These are phyloP conservation scores for Porphyrellus sp. DNA, from an alignment of 1,284 basidiomycete species.

Conservation along the genomic window DNA sequence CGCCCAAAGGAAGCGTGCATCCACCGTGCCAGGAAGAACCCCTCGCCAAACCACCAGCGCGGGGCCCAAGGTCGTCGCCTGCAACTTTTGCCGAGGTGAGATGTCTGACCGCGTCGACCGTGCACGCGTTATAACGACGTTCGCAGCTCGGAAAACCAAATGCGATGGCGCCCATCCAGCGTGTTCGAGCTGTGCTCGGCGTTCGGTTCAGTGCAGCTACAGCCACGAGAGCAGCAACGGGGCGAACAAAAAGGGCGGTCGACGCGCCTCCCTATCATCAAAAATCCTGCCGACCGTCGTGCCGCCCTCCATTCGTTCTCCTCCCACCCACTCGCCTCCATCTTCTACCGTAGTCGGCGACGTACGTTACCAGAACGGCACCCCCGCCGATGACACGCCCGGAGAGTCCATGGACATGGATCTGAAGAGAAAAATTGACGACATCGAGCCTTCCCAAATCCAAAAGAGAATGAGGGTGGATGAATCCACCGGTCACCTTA, in stretches of 20 bases:
- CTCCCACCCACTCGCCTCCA: conserved; percentile 48
- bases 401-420: conserved; percentile 34
- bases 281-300: conserved; percentile 40
- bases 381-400: conserved; percentile 26
- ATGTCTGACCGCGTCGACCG: conserved; percentile 6
- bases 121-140: conserved; percentile 7
- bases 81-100: conserved; percentile 77
- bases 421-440: conserved; percentile 39
- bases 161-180: conserved; percentile 77
- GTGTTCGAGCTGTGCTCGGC: conserved; percentile 72
- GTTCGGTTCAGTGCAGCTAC: conserved; percentile 72
- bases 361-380: conserved; percentile 33
- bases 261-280: conserved; percentile 48
- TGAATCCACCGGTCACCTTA: conserved; percentile 27
- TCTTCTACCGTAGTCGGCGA: conserved; percentile 38
- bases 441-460: conserved; percentile 32
- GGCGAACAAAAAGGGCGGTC: conserved; percentile 44
- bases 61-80: conserved; percentile 78
- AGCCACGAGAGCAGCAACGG: conserved; percentile 57
- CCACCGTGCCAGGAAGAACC: conserved; percentile 61
- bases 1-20: conserved; percentile 61
- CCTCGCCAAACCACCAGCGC: conserved; percentile 58
- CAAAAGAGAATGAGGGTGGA: conserved; percentile 42
- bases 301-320: conserved; percentile 47
- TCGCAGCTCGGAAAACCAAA: conserved; percentile 74